Evolutionary conservation across 257 asterid genomes (phyloP).

Genomic region (Rhazya stricta): DNA sequence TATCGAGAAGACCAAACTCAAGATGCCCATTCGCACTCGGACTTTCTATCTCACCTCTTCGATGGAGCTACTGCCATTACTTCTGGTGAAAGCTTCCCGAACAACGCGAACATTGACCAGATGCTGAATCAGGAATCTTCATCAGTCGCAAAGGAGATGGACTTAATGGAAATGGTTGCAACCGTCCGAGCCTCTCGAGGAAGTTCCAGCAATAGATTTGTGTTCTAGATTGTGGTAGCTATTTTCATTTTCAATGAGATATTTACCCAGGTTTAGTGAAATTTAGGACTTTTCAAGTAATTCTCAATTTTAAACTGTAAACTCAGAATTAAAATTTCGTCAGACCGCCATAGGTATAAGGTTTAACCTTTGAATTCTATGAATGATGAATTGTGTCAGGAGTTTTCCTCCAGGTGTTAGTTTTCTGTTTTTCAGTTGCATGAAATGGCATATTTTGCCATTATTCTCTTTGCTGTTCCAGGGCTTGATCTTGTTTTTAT

Average conservation of each 20-base stretch:
- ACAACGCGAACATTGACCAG: neutral
- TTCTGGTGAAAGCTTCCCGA: neutral
- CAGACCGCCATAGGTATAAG: neutral
- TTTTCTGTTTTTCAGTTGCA: slow-evolving; percentile 21
- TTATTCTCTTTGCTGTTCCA: neutral
- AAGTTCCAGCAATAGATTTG: slow-evolving; percentile 1
- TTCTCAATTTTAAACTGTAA: neutral
- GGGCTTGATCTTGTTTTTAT: neutral
- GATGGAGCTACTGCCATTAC: slow-evolving; percentile 14
- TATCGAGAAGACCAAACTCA: neutral
- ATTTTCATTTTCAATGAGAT: neutral
- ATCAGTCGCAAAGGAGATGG: slow-evolving; percentile 17
- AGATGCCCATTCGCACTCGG: slow-evolving; percentile 12
- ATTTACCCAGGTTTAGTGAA: neutral
- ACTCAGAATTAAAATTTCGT: neutral
- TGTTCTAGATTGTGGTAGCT: neutral
- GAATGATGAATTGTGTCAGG: neutral
- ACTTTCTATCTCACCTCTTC: slow-evolving; percentile 19
- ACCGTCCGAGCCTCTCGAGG: slow-evolving; percentile 23
- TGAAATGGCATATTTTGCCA: neutral
- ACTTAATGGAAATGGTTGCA: slow-evolving; percentile 31
- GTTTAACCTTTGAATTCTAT: neutral
- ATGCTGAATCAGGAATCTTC: slow-evolving; percentile 15
- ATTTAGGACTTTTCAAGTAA: neutral
- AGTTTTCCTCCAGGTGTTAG: neutral